These are phyloP conservation scores for Pontederia paniculata DNA, from an alignment of 176 grass and related monocot species.

Conservation along the genomic window DNA sequence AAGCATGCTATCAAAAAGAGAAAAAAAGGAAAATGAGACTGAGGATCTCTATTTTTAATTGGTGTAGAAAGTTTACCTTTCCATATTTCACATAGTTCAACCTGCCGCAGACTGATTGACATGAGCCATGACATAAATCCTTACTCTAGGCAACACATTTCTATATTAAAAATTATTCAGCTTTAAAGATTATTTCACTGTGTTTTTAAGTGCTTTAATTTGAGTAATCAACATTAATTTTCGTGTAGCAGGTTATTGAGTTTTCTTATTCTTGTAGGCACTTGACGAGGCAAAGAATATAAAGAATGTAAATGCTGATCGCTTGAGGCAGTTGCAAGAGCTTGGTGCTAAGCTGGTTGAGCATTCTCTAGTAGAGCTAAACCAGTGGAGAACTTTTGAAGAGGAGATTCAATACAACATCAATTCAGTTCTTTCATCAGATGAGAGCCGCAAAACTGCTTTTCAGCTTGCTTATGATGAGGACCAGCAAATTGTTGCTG, in stretches of 20 bases:
- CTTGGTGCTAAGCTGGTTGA: conserved; percentile 65
- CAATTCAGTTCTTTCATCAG: conserved; percentile 55
- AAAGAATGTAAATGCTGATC: conserved; percentile 57
- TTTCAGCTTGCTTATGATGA: conserved; percentile 79
- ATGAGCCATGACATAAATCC: too few species aligned
- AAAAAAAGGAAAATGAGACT: too few species aligned
- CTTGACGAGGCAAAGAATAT: conserved; percentile 76
- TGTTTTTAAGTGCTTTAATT: too few species aligned
- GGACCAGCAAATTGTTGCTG: conserved; percentile 93
- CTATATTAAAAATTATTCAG: too few species aligned
- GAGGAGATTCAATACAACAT: conserved; percentile 77
- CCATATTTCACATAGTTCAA: too few species aligned
- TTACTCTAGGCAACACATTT: too few species aligned
- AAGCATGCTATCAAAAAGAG: too few species aligned
- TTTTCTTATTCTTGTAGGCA: conserved; percentile 41
- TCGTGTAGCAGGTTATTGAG: conserved; percentile 11
- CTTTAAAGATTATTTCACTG: too few species aligned
- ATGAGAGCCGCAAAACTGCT: conserved; percentile 68
- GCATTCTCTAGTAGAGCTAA: conserved; percentile 39
- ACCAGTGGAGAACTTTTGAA: conserved; percentile 66
- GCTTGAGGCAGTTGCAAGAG: conserved; percentile 75
- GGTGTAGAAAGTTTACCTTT: too few species aligned
- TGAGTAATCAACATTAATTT: too few species aligned
- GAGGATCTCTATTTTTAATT: too few species aligned
- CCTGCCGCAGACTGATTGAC: too few species aligned